Conservation (phyloP, 305 asterid species). For the Fraxinus dipetala region DNA sequence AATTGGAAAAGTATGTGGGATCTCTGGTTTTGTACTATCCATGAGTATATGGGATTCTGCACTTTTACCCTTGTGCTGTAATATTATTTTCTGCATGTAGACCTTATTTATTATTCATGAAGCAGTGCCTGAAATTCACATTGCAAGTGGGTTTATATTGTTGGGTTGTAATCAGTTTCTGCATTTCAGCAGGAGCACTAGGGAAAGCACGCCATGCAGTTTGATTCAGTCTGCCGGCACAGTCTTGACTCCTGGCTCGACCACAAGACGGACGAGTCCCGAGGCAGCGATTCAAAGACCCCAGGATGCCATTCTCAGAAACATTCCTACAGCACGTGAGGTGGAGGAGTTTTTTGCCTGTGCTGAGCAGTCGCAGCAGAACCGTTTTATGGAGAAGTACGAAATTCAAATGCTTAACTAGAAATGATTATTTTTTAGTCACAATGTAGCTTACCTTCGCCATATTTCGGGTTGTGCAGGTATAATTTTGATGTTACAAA, state of each 20-base stretch:
- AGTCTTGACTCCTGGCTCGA: conserved; percentile 45
- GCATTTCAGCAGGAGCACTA: conserved; percentile 46
- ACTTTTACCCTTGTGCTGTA: neutral
- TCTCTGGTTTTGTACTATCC: conserved; percentile 9
- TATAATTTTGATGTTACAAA: conserved; percentile 65
- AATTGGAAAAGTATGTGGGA: neutral
- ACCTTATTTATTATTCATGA: neutral
- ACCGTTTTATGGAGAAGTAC: conserved; percentile 61
- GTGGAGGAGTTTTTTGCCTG: conserved; percentile 60
- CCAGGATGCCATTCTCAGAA: conserved; percentile 33
- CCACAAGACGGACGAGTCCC: conserved; percentile 43
- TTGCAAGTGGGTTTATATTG: neutral
- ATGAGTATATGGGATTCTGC: neutral
- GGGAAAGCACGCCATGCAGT: conserved; percentile 72
- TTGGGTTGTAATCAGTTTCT: neutral
- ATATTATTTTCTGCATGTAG: neutral
- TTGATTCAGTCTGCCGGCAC: conserved; percentile 38
- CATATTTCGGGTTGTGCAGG: conserved; percentile 34
- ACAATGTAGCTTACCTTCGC: neutral
- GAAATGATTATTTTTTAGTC: neutral
- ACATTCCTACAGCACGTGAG: conserved; percentile 46
- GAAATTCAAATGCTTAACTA: neutral
- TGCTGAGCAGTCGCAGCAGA: conserved; percentile 56
- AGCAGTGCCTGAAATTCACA: neutral
- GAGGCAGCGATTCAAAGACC: conserved; percentile 27